Conservation (phyloP, 306 rosid species). For the Quercus alba region DNA sequence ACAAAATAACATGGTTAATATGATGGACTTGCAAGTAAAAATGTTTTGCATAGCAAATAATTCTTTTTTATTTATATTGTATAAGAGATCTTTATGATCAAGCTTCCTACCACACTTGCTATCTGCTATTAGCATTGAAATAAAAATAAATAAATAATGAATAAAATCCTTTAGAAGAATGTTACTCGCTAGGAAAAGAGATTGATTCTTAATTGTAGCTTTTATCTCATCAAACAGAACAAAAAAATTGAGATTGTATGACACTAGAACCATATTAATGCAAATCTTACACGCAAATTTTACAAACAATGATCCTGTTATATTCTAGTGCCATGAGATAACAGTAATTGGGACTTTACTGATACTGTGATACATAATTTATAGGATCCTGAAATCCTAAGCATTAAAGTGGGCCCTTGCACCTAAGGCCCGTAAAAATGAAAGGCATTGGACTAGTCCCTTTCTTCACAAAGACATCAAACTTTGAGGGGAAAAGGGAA, state of each 20-base stretch:
- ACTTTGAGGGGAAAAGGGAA: too few species aligned
- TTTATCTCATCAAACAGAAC: neutral
- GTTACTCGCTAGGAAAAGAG: neutral
- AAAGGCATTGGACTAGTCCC: too few species aligned
- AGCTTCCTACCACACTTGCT: neutral
- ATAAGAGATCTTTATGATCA: neutral
- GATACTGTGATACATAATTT: too few species aligned
- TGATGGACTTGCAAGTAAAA: too few species aligned
- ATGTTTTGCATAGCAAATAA: too few species aligned
- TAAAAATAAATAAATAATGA: neutral
- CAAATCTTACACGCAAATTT: neutral
- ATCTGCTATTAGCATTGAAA: neutral
- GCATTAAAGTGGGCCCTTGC: too few species aligned
- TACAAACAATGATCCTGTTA: neutral
- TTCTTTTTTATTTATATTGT: too few species aligned
- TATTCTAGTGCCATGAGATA: conserved; percentile 39
- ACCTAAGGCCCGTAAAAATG: too few species aligned
- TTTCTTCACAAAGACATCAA: too few species aligned
- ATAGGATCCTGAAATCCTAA: too few species aligned
- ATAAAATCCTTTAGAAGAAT: neutral
- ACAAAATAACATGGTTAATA: too few species aligned
- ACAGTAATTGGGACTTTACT: too few species aligned
- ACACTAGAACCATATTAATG: neutral
- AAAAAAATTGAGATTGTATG: neutral
- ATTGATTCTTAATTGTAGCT: neutral